Conservation (phyloP, 192 early-diverging fungal species). For the Borealophlyctis nickersoniae region DNA sequence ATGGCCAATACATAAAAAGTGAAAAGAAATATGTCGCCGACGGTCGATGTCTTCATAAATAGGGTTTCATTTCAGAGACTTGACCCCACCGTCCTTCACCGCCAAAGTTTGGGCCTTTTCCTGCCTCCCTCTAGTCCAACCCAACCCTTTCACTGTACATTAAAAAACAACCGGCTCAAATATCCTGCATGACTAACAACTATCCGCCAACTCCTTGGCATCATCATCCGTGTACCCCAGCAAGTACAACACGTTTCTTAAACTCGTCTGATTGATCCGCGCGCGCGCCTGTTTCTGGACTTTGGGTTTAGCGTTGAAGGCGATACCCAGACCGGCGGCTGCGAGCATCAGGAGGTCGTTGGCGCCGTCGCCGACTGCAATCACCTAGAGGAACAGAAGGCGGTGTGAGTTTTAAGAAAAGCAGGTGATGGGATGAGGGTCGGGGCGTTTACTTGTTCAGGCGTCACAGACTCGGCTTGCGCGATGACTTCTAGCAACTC, state of each 20-base stretch:
- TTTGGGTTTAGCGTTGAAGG: slow-evolving; percentile 96
- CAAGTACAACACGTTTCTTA: slow-evolving; percentile 83
- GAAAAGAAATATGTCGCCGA: no score
- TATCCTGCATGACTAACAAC: neutral
- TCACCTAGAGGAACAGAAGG: slow-evolving; percentile 52
- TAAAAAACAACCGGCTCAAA: no score
- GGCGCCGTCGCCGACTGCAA: slow-evolving; percentile 97
- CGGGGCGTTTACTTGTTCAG: slow-evolving; percentile 76
- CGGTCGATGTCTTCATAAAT: no score
- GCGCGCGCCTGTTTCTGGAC: slow-evolving; percentile 87
- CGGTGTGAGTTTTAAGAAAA: no score
- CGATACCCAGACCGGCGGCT: slow-evolving; percentile 91
- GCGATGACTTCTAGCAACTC: slow-evolving; percentile 95
- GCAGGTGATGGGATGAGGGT: no score
- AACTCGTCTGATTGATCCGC: slow-evolving; percentile 90
- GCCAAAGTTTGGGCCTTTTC: no score
- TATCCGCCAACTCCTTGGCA: slow-evolving; percentile 20
- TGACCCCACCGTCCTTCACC: no score
- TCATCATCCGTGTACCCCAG: slow-evolving; percentile 69
- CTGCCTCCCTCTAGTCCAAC: no score
- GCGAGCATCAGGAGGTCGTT: slow-evolving; percentile 96
- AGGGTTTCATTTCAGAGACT: no score
- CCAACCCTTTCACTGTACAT: no score
- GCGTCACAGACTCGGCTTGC: slow-evolving; percentile 80
- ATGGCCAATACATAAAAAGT: no score